Evolutionary conservation across 2,329 filamentous ascomycete genomes (phyloP), one percentile per base, ranked within the genome.

Genomic region (Ophidiomyces ophidiicola): DNA sequence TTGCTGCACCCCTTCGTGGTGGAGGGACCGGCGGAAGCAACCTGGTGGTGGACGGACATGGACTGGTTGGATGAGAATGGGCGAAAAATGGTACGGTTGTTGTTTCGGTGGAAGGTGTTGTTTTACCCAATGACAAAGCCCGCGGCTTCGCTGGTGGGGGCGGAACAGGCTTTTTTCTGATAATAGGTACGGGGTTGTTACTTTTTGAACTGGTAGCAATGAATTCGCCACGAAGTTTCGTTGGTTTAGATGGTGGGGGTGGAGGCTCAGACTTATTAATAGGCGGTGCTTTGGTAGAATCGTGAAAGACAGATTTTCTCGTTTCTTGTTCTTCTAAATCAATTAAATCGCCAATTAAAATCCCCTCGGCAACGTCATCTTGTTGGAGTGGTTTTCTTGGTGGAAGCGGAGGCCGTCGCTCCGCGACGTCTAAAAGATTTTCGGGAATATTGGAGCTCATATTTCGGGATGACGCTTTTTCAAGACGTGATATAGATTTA

Each of bases 401-500:
- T 18, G 64, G 62, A 4, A 66, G 45, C 3, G 52, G 42, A 15
- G 65, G 66, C 31, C 57, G 54, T 7, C 54, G 57, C 11, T 53
- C 43, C 10, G 43, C 36, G 2, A 47, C 43, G 41, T 62, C 56
- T 0, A 53, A 47, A 6, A 43, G 34, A 17, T 56, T 52, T 15
- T 47, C 45, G 15, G 55, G 40, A 23, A 54, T 48, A 10, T 52
- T 46, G 7, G 48, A 49, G 36, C 51, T 55, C 21, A 42, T 47
- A 39, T 44, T 57, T 32, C 50, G 52, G 28, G 43, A 30, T n/a
- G 46, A 17, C 5, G 35, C 41, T 7, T 37, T 29, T 28, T 59
- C 53, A 12, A 58, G 41, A 26, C 54, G 58, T 47, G 46, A 60
- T 55, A 67, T 54, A 0, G 72, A 70, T 10, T 76, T 70, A 47